Base-by-base conservation (phyloP, 1,284 basidiomycete species). In the Sanghuangporus weigelae region DNA sequence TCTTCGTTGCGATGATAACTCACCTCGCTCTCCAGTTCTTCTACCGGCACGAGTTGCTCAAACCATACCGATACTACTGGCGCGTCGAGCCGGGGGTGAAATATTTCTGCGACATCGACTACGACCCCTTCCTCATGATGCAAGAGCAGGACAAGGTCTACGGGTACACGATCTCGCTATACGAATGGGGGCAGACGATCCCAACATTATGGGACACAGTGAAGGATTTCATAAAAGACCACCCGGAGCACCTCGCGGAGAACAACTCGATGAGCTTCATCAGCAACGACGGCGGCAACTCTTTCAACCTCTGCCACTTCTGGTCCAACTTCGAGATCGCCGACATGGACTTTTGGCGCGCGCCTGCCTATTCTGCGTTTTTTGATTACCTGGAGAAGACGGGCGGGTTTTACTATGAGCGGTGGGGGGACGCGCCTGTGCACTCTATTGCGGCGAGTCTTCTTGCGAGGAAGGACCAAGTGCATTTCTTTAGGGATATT, bases 321-420 rank as follows among this genome's bases (percentile, higher is more conserved):
- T 92, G 90, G 89, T 88, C 84, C 70, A 93, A 92, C 73, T 93
- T 94, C 68, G 93, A 96, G 73, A 93, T 96, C 59, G 92, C 87
- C 8, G 82, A 88, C 71, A 82, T 89, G 80, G 83, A 89, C 67
- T 93, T 95, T 71, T 93, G 90, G 87, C 79, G 93, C 60, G 77
- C 82, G 6, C 82, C 92, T 67, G 85, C 87, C 3, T 96, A 96
- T 74, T 79, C 77, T 66, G 82, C 84, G 58, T 95, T 87, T 77
- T 96, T 95, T 69, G 81, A 90, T 26, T 81, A 83, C 70, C 78
- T 96, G 21, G 94, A 96, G 67, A 73, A 79, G 14, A 84, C 82
- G 55, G 94, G 94, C 21, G 93, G 93, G 6, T 93, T 93, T 71
- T 92, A 91, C 73, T 93, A 93, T 69, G 92, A 94, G 81, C 80